Evolutionary conservation across 2,329 filamentous ascomycete species (phyloP), one percentile per base, ranked within the genome.

Genomic region (Fusarium proliferatum): DNA sequence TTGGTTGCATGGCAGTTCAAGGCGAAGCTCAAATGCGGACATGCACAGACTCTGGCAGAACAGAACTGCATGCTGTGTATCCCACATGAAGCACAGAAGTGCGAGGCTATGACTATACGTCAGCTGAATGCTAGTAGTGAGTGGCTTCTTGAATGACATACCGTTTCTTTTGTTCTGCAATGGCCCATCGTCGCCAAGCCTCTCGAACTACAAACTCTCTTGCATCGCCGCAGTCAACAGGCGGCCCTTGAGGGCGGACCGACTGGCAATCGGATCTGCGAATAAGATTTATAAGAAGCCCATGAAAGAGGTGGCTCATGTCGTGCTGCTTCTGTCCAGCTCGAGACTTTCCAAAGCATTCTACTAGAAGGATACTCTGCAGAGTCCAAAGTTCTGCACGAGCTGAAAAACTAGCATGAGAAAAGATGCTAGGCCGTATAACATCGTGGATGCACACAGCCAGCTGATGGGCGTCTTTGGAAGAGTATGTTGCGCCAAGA

Each of bases 11-110:
- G 89, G 90, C 5, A 91, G 78, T 4, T 85, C 83, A 1, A 89
- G 85, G 2, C 88, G 85, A 2, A 92, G 83, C 73, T 91, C 89
- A 56, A 91, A 91, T 0, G 89, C 88, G 3, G 88, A 91, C 89
- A 91, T 91, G 79, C 89, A 91, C 0, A 92, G 84, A 9, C 88
- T 90, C 75, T 91, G 89, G n/a, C 88, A 91, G 77, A 91, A 91
- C 0, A 91, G 82, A 0, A 91, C 88, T 0, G 89, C 89, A 67
- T 91, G 89, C 61, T 91, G 89, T 0, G 88, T 90, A 72, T 91
- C 90, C 90, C 89, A 91, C 83, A 91, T 88, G 77, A 92, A 92
- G 75, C 89, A 91, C 9, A 90, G 82, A 43, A 91, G 84, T 0
- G 89, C 88, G 1, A 90, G 59, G 3, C 59, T 62, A 2, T 19